phyloP scores from a whole-genome alignment of 768 basidiomycete species.

The Favolaschia claudopus region DNA sequence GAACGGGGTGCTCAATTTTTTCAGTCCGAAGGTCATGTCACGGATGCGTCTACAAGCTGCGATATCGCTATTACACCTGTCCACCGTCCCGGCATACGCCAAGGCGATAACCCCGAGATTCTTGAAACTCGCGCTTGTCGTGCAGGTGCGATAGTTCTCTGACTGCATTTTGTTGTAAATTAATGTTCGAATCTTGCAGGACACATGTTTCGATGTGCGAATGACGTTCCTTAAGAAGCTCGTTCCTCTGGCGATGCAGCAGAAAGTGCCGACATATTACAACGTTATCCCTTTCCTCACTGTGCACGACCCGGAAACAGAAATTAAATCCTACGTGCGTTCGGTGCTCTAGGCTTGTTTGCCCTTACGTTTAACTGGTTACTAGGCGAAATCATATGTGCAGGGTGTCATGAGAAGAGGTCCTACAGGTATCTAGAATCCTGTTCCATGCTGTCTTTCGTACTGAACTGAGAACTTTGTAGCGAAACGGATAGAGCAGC shows the following conservation, averaged over 20 bases:
- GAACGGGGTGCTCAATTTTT: background rate
- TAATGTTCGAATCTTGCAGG: constrained; percentile 52
- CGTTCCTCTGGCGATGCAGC: constrained; percentile 62
- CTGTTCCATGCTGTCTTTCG: background rate
- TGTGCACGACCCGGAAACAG: constrained; percentile 89
- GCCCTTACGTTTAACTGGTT: constrained; percentile 19
- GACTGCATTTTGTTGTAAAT: background rate
- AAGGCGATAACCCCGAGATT: constrained; percentile 67
- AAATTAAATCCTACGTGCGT: constrained; percentile 73
- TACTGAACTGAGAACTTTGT: background rate
- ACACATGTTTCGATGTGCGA: constrained; percentile 89
- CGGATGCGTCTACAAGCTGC: constrained; percentile 88
- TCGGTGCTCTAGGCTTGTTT: background rate
- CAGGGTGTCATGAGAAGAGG: constrained; percentile 54
- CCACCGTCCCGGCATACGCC: constrained; percentile 64
- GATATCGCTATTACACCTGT: constrained; percentile 80
- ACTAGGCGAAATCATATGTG: constrained; percentile 68
- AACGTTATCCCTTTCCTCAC: constrained; percentile 89
- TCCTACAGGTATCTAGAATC: constrained; percentile 46
- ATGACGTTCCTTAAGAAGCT: constrained; percentile 80
- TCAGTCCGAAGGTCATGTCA: constrained; percentile 68
- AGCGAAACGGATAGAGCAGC: constrained; percentile 67
- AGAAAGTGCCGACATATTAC: constrained; percentile 74
- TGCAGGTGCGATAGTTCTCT: constrained; percentile 67
- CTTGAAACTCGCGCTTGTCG: constrained; percentile 69